Base-by-base conservation (phyloP, 2,329 filamentous ascomycete species). In the Chrysoporthe austroafricana region DNA sequence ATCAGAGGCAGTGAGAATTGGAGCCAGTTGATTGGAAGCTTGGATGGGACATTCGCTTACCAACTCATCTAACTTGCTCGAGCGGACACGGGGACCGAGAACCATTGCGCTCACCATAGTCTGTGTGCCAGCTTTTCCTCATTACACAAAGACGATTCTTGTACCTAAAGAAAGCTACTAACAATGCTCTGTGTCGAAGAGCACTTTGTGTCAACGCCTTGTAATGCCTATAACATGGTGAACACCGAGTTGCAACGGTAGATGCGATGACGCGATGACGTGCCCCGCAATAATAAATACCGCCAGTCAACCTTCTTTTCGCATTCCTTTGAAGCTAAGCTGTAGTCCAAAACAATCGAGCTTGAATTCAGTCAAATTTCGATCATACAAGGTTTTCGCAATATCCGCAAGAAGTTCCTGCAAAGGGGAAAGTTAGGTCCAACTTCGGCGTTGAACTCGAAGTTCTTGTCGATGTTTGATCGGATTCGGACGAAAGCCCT, bases 391-490 rank as follows among this genome's bases (percentile, higher is more conserved):
- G 26, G 21, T 54, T 54, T 54, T 14, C 21, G 26, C 11, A 14
- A 54, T 16, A 21, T 54, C 26, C 13, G 50, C 50, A 54, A 54
- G 26, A 54, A 32, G 21, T n/a, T 54, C 26, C 16, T 26, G 50
- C 26, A 34, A 14, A 54, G 11, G 16, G 26, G 14, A 21, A 54
- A 26, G 6, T 14, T 26, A 54, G 16, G 34, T 63, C 61, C n/a
- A 63, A 34, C 42, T 63, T 62, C 6, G 60, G 60, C 26, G 60
- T 62, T 36, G 60, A 62, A 14, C 26, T 62, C 2, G 60, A 62
- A 44, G n/a, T 62, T n/a, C 44, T 62, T 1, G 44, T 62, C 7
- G 61, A 46, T 14, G 46, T 63, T 14, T 34, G 11, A 26, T 39
- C 52, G 16, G 60, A 16, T 18, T 62, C 21, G 13, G 50, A 32